A percentile compares a stretch with the other conserved stretches of the same genome.
Conservation (phyloP, 75 land plant species). For the Cunninghamia lanceolata region DNA sequence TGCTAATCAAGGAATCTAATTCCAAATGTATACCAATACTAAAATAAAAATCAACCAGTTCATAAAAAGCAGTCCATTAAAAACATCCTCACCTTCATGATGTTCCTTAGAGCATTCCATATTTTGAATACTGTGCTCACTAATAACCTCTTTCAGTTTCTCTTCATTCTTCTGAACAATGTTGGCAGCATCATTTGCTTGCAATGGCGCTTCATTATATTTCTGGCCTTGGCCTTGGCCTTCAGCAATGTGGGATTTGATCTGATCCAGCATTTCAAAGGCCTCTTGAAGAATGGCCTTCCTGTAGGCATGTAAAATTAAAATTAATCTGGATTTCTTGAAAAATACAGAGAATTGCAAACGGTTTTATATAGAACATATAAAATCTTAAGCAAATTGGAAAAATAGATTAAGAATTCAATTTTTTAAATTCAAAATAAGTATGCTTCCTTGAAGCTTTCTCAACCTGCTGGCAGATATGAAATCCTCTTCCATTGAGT, state of each 20-base stretch:
- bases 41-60: too few relatives aligned
- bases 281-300: neutral
- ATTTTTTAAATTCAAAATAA: too few relatives aligned
- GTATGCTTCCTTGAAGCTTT: neutral
- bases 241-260: neutral
- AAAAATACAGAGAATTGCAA: neutral
- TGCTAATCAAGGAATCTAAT: neutral
- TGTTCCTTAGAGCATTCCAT: neutral
- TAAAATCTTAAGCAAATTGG: neutral
- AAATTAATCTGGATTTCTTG: neutral
- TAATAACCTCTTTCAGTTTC: neutral
- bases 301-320: neutral
- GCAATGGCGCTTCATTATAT: neutral
- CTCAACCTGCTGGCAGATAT: neutral
- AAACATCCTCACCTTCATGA: neutral
- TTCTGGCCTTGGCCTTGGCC: neutral
- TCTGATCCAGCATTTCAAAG: neutral
- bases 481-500: neutral
- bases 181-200: neutral
- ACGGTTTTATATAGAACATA: neutral
- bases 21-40: too few relatives aligned
- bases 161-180: neutral
- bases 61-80: too few relatives aligned
- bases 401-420: neutral
- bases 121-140: neutral